Evolutionary conservation across 2,329 filamentous ascomycete species (phyloP).

Genomic region (Verticillium longisporum): DNA sequence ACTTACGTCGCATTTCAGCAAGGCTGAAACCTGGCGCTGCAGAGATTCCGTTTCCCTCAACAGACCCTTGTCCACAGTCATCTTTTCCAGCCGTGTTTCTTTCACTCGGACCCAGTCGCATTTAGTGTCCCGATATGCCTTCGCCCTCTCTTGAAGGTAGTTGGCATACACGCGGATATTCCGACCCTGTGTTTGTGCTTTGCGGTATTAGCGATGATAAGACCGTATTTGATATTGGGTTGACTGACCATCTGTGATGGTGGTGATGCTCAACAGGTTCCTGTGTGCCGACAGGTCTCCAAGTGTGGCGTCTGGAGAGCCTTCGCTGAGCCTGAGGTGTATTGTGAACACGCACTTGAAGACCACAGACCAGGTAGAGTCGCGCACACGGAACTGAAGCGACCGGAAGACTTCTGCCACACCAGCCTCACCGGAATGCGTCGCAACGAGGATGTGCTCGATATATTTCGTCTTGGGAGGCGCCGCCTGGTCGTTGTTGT

Average conservation of each 20-base stretch:
- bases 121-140: constrained; percentile 76
- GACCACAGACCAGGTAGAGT: constrained; percentile 99
- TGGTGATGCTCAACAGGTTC: constrained; percentile 78
- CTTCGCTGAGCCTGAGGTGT: constrained; percentile 96
- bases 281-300: constrained; percentile 77
- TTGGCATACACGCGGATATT: constrained; percentile 90
- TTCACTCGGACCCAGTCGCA: constrained; percentile 84
- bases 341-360: constrained; percentile 96
- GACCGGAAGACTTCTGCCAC: constrained; percentile 94
- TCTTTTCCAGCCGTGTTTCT: constrained; percentile 74
- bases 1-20: constrained; percentile 85
- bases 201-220: constrained; percentile 1
- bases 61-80: constrained; percentile 86
- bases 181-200: constrained; percentile 87
- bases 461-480: constrained; percentile 99
- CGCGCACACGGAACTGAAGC: constrained; percentile 78
- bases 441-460: constrained; percentile 93
- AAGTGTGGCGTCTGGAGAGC: constrained; percentile 81
- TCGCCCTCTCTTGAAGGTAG: constrained; percentile 77
- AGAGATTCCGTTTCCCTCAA: constrained; percentile 87
- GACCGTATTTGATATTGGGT: no score
- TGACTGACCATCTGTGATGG: constrained; percentile 80
- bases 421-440: constrained; percentile 87
- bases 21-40: constrained; percentile 76
- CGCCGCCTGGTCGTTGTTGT: constrained; percentile 35